Base-by-base conservation (phyloP, 768 basidiomycete genomes). In the Crucibulum laeve region DNA sequence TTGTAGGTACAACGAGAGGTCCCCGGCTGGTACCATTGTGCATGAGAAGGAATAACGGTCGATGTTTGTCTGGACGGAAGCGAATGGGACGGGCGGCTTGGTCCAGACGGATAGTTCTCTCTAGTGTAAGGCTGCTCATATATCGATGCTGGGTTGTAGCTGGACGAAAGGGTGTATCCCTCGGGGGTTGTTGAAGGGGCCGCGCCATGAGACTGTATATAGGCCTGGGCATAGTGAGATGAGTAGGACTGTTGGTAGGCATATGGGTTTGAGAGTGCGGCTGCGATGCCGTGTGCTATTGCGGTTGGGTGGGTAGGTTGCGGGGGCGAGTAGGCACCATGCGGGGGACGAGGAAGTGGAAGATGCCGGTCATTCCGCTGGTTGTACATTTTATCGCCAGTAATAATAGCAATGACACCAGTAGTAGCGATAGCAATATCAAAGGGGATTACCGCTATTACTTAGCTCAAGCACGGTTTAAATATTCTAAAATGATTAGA, bases 161-260 rank as follows among this genome's bases (percentile, higher is more conserved):
- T 34, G 23, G 37, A 38, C 38, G 46, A 40, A 21, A 28, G 7
- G 14, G 42, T 70, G 71, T 30, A 70, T 65, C 39, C 43, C 17
- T 38, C 48, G 15, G 51, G 13, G 19, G 46, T 43, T 14, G 51
- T 23, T 32, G 41, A 22, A 35, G 51, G 45, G 24, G n/a, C n/a
- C n/a, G n/a, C n/a, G n/a, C n/a, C n/a, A n/a, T 50, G 39, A 10
- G 58, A 59, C 49, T 74, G 74, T 48, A 64, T 44, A 50, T 78
- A 79, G 18, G 77, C 79, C 51, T 79, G 78, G 17, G 71, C 70
- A 65, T 81, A 79, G 53, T 81, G 79, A 14, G 69, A 60, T 28
- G 75, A 74, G 50, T 69, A 64, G 38, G 60, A 56, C n/a, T 55
- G 42, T 25, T 59, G 59, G 44, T 57, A 55, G 36, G 37, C 37